These are phyloP conservation scores for Microglena sp. DNA, from an alignment of 139 green algal genomes.

Conservation along the genomic window DNA sequence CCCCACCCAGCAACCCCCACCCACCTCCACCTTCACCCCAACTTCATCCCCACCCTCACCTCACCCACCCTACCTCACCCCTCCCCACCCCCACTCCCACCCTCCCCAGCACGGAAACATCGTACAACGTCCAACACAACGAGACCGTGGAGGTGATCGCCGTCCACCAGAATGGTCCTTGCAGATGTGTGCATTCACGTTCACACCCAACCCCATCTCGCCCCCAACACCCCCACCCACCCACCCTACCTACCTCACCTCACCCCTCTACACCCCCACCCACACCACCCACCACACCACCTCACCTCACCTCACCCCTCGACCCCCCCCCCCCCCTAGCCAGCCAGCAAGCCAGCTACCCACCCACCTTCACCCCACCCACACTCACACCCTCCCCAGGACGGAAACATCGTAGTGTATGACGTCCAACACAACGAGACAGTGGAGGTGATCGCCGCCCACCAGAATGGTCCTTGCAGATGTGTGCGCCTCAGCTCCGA, in stretches of 20 bases:
- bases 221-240: too few relatives aligned
- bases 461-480: slow-evolving; percentile 38
- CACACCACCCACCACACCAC: too few relatives aligned
- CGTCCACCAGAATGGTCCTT: slow-evolving; percentile 34
- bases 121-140: slow-evolving; percentile 29
- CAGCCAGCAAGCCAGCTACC: too few relatives aligned
- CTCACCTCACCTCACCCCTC: too few relatives aligned
- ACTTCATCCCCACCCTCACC: too few relatives aligned
- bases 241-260: too few relatives aligned
- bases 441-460: slow-evolving; percentile 28
- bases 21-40: background rate
- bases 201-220: too few relatives aligned
- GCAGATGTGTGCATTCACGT: slow-evolving; percentile 36
- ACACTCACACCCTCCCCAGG: slow-evolving; percentile 2
- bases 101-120: slow-evolving; percentile 26
- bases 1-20: background rate
- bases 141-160: slow-evolving; percentile 27
- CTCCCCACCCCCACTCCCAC: background rate
- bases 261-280: too few relatives aligned
- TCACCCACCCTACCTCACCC: too few relatives aligned
- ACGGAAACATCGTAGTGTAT: slow-evolving; percentile 35
- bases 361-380: too few relatives aligned
- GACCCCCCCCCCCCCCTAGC: background rate
- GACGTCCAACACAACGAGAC: slow-evolving; percentile 35
- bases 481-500: slow-evolving; percentile 28